phyloP scores from a whole-genome alignment of 1,139 yeast genomes.

The Candida freyschussii region DNA sequence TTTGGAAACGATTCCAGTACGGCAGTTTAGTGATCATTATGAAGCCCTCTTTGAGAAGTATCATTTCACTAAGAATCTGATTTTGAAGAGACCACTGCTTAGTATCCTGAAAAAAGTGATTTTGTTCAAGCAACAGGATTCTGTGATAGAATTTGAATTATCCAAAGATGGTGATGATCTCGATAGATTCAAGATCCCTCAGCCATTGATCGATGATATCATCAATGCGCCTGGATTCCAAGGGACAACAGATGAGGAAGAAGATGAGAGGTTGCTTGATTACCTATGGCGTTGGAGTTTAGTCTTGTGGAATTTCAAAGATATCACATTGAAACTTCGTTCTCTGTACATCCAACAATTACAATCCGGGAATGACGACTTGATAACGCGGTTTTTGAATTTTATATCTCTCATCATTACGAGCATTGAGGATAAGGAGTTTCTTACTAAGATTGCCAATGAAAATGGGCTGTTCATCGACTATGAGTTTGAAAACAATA shows the following conservation, averaged over 20 bases:
- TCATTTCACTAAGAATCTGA: slow-evolving; percentile 15
- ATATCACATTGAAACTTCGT: slow-evolving; percentile 61
- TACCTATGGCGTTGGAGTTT: slow-evolving; percentile 72
- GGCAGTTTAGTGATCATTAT: slow-evolving; percentile 14
- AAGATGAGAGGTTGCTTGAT: slow-evolving; percentile 32
- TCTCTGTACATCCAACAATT: slow-evolving; percentile 56
- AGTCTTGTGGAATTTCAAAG: slow-evolving; percentile 57
- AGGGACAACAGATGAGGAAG: slow-evolving; percentile 27
- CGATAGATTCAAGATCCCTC: slow-evolving; percentile 33
- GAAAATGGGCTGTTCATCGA: slow-evolving; percentile 24
- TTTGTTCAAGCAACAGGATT: slow-evolving; percentile 43
- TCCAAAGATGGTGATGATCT: slow-evolving; percentile 30
- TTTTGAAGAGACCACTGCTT: slow-evolving; percentile 36
- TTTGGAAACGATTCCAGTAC: slow-evolving; percentile 13
- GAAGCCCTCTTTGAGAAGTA: slow-evolving; percentile 23
- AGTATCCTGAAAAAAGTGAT: slow-evolving; percentile 34
- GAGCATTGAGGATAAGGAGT: slow-evolving; percentile 32
- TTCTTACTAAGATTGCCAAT: slow-evolving; percentile 32
- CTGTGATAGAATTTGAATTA: slow-evolving; percentile 59
- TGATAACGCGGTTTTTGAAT: slow-evolving; percentile 44
- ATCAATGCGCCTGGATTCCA: slow-evolving; percentile 17
- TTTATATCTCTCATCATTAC: slow-evolving; percentile 48
- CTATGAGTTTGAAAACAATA: slow-evolving; percentile 24
- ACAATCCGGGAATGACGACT: slow-evolving; percentile 34
- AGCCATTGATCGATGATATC: slow-evolving; percentile 30